phyloP scores from a whole-genome alignment of 129 eudicot species.

The Flaveria ramosissima region DNA sequence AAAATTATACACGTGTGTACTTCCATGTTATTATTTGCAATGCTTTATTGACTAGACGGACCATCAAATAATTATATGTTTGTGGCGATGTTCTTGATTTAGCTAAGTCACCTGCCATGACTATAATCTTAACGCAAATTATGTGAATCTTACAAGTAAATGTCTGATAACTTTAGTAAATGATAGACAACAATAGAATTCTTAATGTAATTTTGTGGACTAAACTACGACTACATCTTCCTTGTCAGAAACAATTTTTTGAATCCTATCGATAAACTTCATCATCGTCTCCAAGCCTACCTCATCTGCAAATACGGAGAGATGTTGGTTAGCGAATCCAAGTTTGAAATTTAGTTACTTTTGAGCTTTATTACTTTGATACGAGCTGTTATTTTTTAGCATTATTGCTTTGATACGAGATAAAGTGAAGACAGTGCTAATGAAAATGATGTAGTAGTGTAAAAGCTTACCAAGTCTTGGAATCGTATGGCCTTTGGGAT shows the following conservation, averaged over 20 bases:
- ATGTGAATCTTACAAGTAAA: background rate
- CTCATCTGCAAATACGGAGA: conserved; percentile 48
- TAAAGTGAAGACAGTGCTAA: background rate
- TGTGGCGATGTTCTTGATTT: background rate
- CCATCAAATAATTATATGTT: background rate
- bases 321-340: background rate
- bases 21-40: background rate
- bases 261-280: conserved; percentile 58
- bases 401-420: background rate
- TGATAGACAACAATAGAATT: background rate
- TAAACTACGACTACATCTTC: conserved; percentile 32
- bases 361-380: no score
- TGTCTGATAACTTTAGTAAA: background rate
- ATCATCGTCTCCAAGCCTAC: conserved; percentile 47
- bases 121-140: background rate
- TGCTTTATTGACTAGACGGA: background rate
- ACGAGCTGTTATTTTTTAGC: background rate
- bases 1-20: no score
- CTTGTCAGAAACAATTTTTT: conserved; percentile 37
- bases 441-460: background rate
- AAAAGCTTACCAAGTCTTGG: conserved; percentile 63
- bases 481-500: conserved; percentile 86
- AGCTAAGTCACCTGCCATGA: background rate
- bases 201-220: background rate
- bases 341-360: background rate